Conservation (phyloP, 1,284 basidiomycete species). For the Blastosporella zonata region DNA sequence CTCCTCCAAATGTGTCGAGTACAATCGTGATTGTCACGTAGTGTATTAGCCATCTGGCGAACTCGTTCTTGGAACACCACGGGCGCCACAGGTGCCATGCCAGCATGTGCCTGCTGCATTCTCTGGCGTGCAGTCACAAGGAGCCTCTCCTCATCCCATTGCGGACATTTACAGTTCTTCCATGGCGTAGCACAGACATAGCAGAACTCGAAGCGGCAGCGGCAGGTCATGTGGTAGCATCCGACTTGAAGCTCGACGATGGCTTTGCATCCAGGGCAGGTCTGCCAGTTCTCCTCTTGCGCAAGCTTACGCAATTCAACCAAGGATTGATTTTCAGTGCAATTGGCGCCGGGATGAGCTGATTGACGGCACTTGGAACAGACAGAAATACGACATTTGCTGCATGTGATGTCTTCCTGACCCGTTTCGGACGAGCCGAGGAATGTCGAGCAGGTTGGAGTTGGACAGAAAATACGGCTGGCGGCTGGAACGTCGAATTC, state of each 20-base stretch:
- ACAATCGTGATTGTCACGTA: conserved; percentile 46
- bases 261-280: conserved; percentile 42
- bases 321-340: conserved; percentile 34
- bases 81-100: conserved; percentile 23
- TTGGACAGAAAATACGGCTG: conserved; percentile 39
- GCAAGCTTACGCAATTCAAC: conserved; percentile 41
- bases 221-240: conserved; percentile 51
- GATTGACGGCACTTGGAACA: conserved; percentile 44
- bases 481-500: conserved; percentile 37
- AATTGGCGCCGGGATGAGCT: conserved; percentile 34
- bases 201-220: conserved; percentile 46
- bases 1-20: conserved; percentile 36
- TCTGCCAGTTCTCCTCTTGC: conserved; percentile 42
- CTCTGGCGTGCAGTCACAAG: conserved; percentile 33
- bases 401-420: conserved; percentile 27
- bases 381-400: conserved; percentile 33
- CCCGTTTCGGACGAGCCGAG: conserved; percentile 38
- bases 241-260: conserved; percentile 45
- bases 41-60: conserved; percentile 30
- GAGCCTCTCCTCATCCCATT: conserved; percentile 52
- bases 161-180: conserved; percentile 51
- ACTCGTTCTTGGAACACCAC: conserved; percentile 28
- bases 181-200: conserved; percentile 51
- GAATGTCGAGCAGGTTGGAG: conserved; percentile 46
- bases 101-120: conserved; percentile 34